Evolutionary conservation across 2,329 filamentous ascomycete genomes (phyloP), one percentile per base, ranked within the genome.

Genomic region (Neonectria neomacrospora): DNA sequence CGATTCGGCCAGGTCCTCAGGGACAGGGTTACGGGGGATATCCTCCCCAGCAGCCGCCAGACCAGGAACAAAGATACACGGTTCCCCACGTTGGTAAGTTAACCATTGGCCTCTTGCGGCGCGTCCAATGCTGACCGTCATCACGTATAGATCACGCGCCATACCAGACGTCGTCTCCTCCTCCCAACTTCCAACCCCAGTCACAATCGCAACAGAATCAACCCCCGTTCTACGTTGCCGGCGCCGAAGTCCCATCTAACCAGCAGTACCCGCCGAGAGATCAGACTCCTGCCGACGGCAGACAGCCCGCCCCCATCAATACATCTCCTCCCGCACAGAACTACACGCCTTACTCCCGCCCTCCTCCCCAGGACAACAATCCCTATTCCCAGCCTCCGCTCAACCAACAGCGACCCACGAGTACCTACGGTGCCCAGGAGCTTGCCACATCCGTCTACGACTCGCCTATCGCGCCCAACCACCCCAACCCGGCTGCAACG

Each of bases 371-470:
- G 54, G 65, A 61, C 48, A 59, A 67, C 47, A 71, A 69, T 39
- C 75, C 81, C 6, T 87, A 86, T 66, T 73, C 77, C 45, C 84
- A 76, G 76, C 82, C 77, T 58, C 80, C 78, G 62, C 66, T 68
- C 41, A 70, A 71, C 53, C 63, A 79, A 75, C 87, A 86, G 60
- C 87, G 86, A 16, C 89, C 88, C 3, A 86, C 89, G 73, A 90
- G 88, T 76, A 91, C 87, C 11, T 91, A 91, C 70, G 88, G 89
- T 28, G 87, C 91, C 1, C 92, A 94, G 78, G 92, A 95, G 79
- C 82, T 95, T 50, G 90, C 91, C 26, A 93, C 91, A 0, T 91
- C 91, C 1, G 88, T 87, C 10, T 94, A 94, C 73, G 91, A 94
- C 76, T 91, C 91, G 3, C 91, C 91, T 44, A 84, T 91, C 41